phyloP scores from a whole-genome alignment of 371 early-diverging fungal genomes.

The Nosema muscidifuracis region DNA sequence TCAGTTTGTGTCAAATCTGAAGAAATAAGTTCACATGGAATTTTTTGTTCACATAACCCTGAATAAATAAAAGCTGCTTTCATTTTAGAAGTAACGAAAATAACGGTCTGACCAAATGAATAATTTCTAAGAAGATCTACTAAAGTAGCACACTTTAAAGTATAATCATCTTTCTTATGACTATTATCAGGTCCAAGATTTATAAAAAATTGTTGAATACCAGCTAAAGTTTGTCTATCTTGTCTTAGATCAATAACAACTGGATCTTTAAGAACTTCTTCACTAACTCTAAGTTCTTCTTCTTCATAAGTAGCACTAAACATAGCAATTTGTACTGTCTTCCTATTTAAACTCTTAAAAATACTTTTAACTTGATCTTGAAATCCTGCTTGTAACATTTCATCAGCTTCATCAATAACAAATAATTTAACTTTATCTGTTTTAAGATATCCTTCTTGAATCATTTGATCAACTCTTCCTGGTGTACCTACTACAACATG shows the following conservation, averaged over 20 bases:
- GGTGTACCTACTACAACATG: conserved; percentile 98
- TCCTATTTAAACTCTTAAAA: conserved; percentile 76
- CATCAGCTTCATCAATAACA: conserved; percentile 97
- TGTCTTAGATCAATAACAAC: conserved; percentile 95
- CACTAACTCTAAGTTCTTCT: conserved; percentile 89
- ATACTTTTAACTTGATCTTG: conserved; percentile 95
- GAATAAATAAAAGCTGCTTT: conserved; percentile 92
- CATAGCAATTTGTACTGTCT: conserved; percentile 87
- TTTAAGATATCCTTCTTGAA: conserved; percentile 74
- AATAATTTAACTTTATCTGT: conserved; percentile 84
- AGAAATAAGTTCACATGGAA: conserved; percentile 92
- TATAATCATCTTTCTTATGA: conserved; percentile 68
- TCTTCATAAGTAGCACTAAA: conserved; percentile 89
- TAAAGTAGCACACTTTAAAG: conserved; percentile 75
- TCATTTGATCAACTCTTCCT: conserved; percentile 96
- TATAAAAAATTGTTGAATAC: conserved; percentile 96
- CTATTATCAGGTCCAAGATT: conserved; percentile 66
- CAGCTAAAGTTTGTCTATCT: conserved; percentile 98
- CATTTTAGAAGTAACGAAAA: conserved; percentile 92
- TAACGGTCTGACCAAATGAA: conserved; percentile 91
- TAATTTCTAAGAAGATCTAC: conserved; percentile 83
- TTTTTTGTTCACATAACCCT: conserved; percentile 78
- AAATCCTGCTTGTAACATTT: conserved; percentile 90
- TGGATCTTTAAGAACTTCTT: conserved; percentile 87
- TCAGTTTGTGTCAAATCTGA: conserved; percentile 93